Percentiles rank a stretch among this genome's conserved stretches.
phyloP scores from a whole-genome alignment of 108 stramenopile species.

The Pseudonitzschia multiseries region DNA sequence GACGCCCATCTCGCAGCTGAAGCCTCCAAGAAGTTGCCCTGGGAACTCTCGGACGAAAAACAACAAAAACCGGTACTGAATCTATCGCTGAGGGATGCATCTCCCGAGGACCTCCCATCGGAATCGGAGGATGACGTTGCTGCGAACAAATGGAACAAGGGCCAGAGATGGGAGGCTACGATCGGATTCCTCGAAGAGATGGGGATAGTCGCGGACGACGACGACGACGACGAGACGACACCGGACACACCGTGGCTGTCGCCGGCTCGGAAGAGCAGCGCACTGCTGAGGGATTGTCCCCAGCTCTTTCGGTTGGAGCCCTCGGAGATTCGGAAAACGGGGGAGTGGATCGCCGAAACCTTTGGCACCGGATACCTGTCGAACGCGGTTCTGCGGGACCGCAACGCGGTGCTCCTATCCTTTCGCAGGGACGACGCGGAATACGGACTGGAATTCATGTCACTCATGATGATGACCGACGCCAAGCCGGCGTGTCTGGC shows the following conservation, averaged over 20 bases:
- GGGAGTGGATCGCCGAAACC: constrained; percentile 18
- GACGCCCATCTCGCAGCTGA: constrained; percentile 14
- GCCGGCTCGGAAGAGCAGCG: background rate
- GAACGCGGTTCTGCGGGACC: background rate
- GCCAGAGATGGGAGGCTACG: constrained; percentile 28
- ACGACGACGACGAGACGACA: background rate
- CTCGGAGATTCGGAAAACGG: constrained; percentile 16
- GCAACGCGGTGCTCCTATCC: constrained; percentile 19
- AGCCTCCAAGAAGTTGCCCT: constrained; percentile 25
- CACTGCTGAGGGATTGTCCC: constrained; percentile 11
- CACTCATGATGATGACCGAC: constrained; percentile 19
- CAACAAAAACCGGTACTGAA: constrained; percentile 24
- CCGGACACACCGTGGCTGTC: too few relatives aligned
- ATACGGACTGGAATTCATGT: constrained; percentile 37
- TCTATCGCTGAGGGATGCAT: constrained; percentile 19
- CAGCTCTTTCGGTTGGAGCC: constrained; percentile 32
- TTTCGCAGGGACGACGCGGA: constrained; percentile 24
- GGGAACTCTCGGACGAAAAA: constrained; percentile 31
- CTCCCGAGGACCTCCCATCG: background rate
- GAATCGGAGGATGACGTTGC: background rate
- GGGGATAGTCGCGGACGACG: background rate
- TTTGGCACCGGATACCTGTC: constrained; percentile 11
- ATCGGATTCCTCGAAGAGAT: background rate
- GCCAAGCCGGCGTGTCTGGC: constrained; percentile 14
- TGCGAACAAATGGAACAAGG: constrained; percentile 14